Evolutionary conservation across 2,329 filamentous ascomycete species (phyloP).

Genomic region (Tolypocladium capitatum): DNA sequence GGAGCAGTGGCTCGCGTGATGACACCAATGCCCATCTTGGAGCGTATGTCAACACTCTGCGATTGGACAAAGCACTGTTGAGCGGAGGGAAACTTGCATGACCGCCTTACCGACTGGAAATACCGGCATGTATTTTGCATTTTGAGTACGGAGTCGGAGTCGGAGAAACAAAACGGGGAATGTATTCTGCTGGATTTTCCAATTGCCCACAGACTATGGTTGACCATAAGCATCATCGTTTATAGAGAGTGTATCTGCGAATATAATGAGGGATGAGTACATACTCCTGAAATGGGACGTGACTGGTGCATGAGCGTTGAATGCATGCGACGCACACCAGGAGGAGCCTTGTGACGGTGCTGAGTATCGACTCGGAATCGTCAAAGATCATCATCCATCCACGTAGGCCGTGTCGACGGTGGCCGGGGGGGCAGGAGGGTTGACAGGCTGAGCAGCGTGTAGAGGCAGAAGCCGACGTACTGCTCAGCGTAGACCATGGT

Average conservation of each 20-base stretch:
- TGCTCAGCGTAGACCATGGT: too few species aligned
- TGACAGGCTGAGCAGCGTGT: too few species aligned
- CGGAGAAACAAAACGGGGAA: background rate
- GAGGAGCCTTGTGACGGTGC: background rate
- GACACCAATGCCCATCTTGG: background rate
- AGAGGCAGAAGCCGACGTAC: too few species aligned
- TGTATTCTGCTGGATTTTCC: background rate
- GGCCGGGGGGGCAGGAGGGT: too few species aligned
- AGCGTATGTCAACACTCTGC: background rate
- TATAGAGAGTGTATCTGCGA: background rate
- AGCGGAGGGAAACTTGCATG: background rate
- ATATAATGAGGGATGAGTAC: background rate
- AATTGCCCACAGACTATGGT: background rate
- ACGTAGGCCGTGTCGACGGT: too few species aligned
- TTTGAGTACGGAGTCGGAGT: background rate
- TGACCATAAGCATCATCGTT: background rate
- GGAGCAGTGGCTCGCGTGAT: constrained; percentile 44
- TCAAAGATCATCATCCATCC: too few species aligned
- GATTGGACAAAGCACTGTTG: background rate
- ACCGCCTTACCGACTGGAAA: background rate
- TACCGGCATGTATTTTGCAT: background rate
- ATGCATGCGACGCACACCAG: too few species aligned
- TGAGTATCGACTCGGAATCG: background rate
- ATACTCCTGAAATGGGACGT: background rate
- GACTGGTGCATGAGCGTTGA: background rate